Conservation (phyloP, 352 stramenopile genomes). For the Phytophthora colocasiae region DNA sequence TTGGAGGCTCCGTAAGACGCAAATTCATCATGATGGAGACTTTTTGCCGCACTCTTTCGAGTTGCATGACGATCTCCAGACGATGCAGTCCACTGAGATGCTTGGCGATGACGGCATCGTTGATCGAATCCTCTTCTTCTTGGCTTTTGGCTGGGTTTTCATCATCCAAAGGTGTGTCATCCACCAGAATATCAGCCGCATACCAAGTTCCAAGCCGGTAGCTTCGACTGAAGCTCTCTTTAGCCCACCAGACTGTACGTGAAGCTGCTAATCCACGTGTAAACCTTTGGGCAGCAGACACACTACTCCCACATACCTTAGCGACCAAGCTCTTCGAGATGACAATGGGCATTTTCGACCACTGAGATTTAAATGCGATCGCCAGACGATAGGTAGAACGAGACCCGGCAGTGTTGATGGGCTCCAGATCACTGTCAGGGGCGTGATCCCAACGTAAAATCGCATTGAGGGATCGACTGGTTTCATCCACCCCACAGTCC, state of each 20-base stretch:
- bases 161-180: slow-evolving; percentile 7
- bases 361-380: slow-evolving; percentile 55
- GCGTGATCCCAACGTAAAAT: slow-evolving; percentile 66
- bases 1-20: slow-evolving; percentile 28
- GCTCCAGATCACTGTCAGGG: slow-evolving; percentile 31
- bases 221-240: slow-evolving; percentile 78
- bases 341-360: slow-evolving; percentile 63
- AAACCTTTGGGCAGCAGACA: slow-evolving; percentile 58
- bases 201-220: slow-evolving; percentile 85
- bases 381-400: slow-evolving; percentile 71
- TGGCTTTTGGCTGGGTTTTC: slow-evolving; percentile 11
- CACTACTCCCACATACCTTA: slow-evolving; percentile 57
- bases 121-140: slow-evolving; percentile 10
- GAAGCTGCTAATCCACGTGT: slow-evolving; percentile 53
- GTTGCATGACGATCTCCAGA: slow-evolving; percentile 56
- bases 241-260: slow-evolving; percentile 76
- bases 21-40: slow-evolving; percentile 56
- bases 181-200: slow-evolving; percentile 47
- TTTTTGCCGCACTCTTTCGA: slow-evolving; percentile 75
- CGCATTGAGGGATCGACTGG: slow-evolving; percentile 59
- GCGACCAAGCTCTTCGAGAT: slow-evolving; percentile 74
- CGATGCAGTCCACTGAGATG: slow-evolving; percentile 54
- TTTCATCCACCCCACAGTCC: slow-evolving; percentile 36
- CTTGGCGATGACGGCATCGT: slow-evolving; percentile 18
- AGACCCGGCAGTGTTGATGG: slow-evolving; percentile 46